Conservation (phyloP, 495 filamentous ascomycete species). For the Oleoguttula mirabilis region DNA sequence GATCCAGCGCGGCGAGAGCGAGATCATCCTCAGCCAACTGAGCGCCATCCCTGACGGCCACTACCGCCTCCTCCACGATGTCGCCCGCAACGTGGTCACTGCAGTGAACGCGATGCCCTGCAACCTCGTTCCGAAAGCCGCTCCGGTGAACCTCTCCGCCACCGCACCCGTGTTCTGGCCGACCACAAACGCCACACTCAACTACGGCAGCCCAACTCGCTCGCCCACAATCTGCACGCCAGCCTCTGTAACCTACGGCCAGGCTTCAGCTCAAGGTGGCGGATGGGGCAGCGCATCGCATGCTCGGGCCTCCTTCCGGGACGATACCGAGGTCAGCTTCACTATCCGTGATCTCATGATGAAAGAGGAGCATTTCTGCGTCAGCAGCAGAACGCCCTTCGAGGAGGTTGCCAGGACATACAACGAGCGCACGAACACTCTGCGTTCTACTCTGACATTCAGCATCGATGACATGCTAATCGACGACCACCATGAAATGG, state of each 20-base stretch:
- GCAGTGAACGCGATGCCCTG: background rate
- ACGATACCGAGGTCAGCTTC: slow-evolving; percentile 1
- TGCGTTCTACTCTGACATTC: too few species aligned
- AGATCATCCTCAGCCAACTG: background rate
- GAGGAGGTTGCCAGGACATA: too few species aligned
- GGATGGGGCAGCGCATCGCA: background rate
- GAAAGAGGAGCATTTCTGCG: background rate
- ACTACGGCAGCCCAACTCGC: too few species aligned
- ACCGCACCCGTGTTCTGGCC: too few species aligned
- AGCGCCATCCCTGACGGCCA: background rate
- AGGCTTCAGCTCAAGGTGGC: background rate
- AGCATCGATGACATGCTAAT: too few species aligned
- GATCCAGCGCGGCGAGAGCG: background rate
- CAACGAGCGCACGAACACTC: too few species aligned
- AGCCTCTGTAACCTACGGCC: too few species aligned
- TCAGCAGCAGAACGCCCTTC: too few species aligned
- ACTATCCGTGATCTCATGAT: slow-evolving; percentile 13
- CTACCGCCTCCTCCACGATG: background rate
- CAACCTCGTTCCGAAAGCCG: background rate
- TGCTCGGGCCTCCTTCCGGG: background rate
- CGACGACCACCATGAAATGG: too few species aligned
- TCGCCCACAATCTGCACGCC: too few species aligned
- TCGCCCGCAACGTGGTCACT: background rate
- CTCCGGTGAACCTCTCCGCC: too few species aligned
- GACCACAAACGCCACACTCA: too few species aligned